Conservation (phyloP, 176 grass and related monocot species). For the Phoenix roebelenii region DNA sequence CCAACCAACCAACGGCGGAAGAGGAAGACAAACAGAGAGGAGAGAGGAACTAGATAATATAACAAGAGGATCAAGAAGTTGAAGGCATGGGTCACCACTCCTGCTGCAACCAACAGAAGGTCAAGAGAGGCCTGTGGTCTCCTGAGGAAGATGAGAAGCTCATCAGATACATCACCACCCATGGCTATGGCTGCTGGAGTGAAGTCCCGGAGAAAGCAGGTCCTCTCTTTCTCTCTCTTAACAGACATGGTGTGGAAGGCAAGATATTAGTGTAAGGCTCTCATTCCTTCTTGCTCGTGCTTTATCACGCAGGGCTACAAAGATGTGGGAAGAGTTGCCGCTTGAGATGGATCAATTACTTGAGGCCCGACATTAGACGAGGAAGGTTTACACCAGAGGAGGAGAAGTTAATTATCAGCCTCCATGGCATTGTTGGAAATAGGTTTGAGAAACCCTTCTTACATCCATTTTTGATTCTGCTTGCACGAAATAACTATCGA, state of each 20-base stretch:
- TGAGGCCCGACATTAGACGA: constrained; percentile 87
- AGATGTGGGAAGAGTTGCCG: constrained; percentile 97
- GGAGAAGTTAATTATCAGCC: constrained; percentile 98
- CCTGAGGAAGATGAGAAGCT: constrained; percentile 99
- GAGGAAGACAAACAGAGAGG: constrained; percentile 14
- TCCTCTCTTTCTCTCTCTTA: constrained; percentile 10
- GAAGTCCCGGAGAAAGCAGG: constrained; percentile 99
- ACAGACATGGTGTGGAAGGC: background rate
- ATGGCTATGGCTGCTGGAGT: constrained; percentile 98
- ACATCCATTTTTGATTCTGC: too few relatives aligned
- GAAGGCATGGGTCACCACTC: constrained; percentile 83
- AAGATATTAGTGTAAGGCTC: too few relatives aligned
- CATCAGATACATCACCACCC: constrained; percentile 92
- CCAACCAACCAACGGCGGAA: constrained; percentile 15
- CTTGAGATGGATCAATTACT: constrained; percentile 92
- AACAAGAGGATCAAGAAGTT: background rate
- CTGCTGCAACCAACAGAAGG: constrained; percentile 99
- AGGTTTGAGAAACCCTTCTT: constrained; percentile 27
- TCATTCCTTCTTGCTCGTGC: constrained; percentile 10
- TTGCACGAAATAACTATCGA: too few relatives aligned
- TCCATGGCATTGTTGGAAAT: constrained; percentile 97
- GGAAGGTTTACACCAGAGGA: constrained; percentile 84
- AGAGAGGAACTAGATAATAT: constrained; percentile 23
- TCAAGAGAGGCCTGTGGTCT: constrained; percentile 96
- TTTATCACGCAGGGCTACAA: constrained; percentile 41